Percentiles rank a stretch among this genome's conserved stretches.
Evolutionary conservation across 176 grass and related monocot species (phyloP).

Genomic region (Avena insularis): DNA sequence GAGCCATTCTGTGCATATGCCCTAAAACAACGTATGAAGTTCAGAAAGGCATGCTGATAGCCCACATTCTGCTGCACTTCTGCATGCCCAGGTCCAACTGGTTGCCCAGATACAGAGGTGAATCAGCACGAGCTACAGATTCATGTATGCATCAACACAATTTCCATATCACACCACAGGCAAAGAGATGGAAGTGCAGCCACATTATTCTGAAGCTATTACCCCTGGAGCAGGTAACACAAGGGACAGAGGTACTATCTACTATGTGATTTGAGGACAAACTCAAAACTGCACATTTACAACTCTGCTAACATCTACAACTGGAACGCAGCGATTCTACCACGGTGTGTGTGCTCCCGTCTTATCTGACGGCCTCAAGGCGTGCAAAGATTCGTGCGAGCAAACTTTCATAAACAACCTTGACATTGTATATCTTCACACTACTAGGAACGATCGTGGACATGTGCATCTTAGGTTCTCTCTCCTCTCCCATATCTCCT

Average conservation of each 20-base stretch:
- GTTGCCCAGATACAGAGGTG: not conserved
- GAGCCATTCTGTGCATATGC: not conserved
- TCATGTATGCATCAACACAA: not conserved
- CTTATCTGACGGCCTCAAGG: no score
- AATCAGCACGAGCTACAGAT: not conserved
- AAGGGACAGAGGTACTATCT: not conserved
- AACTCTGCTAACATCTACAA: conserved; percentile 55
- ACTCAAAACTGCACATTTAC: conserved; percentile 58
- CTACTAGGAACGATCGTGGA: no score
- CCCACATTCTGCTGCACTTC: not conserved
- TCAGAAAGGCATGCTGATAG: not conserved
- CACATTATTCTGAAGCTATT: conserved; percentile 44
- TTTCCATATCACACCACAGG: conserved; percentile 18
- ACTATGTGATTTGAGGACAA: conserved; percentile 28
- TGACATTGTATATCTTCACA: no score
- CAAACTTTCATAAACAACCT: no score
- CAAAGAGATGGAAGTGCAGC: not conserved
- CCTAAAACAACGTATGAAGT: not conserved
- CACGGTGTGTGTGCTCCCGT: no score
- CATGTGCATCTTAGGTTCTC: no score
- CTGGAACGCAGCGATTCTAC: no score
- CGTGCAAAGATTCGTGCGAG: no score
- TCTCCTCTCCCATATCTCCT: no score
- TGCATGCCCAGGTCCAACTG: not conserved
- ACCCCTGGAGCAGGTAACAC: conserved; percentile 12